Evolutionary conservation across 164 flowering plant species (phyloP).

Genomic region (Liquidambar formosana): DNA sequence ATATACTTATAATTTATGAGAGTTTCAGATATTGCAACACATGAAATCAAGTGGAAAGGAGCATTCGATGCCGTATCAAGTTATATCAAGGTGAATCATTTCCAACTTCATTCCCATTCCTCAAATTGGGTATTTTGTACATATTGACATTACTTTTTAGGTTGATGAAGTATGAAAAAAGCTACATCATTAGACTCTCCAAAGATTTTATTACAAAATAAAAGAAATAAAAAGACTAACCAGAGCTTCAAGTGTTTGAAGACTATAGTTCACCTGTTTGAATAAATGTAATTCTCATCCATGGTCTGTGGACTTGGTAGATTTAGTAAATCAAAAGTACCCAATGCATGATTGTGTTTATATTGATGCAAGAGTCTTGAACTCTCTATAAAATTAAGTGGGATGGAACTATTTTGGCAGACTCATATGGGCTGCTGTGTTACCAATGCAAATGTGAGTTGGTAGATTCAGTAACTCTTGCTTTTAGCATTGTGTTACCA

Average conservation of each 20-base stretch:
- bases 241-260: too few species aligned
- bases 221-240: too few species aligned
- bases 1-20: constrained; percentile 1
- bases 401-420: not conserved
- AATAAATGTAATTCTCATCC: too few species aligned
- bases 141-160: too few species aligned
- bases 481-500: not conserved
- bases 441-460: not conserved
- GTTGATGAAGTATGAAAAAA: too few species aligned
- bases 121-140: not conserved
- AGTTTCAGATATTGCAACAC: constrained; percentile 83
- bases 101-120: not conserved
- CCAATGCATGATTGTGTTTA: too few species aligned
- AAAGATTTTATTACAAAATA: too few species aligned
- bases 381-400: not conserved
- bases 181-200: too few species aligned
- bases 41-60: constrained; percentile 97
- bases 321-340: too few species aligned
- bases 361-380: not conserved
- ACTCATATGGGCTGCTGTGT: not conserved
- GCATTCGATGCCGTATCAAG: constrained; percentile 97
- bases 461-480: not conserved
- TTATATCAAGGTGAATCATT: constrained; percentile 73
- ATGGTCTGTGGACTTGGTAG: too few species aligned
- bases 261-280: too few species aligned